These are phyloP conservation scores for Alternaria viburni DNA, from an alignment of 2,329 filamentous ascomycete genomes.

Conservation along the genomic window DNA sequence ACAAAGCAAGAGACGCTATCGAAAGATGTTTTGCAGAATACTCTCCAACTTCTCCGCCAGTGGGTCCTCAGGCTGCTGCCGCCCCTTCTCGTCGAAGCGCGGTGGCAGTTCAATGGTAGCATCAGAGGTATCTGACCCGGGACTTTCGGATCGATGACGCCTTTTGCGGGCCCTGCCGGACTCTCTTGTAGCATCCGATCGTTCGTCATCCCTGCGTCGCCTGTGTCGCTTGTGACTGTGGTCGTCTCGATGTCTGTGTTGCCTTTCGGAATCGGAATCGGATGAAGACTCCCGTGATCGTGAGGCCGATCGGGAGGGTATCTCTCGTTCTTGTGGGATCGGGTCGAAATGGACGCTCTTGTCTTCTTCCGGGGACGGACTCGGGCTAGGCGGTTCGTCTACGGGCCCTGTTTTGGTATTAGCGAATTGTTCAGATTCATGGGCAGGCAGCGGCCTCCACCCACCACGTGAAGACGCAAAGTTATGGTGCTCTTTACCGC, in stretches of 20 bases:
- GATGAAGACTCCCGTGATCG: conserved; percentile 18
- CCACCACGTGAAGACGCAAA: conserved; percentile 40
- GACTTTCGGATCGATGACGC: conserved; percentile 29
- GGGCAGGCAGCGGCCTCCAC: conserved; percentile 39
- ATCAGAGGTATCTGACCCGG: conserved; percentile 37
- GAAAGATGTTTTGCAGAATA: conserved; percentile 40
- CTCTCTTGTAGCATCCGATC: conserved; percentile 21
- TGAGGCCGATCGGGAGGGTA: conserved; percentile 23
- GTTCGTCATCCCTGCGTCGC: conserved; percentile 22
- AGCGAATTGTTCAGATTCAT: conserved; percentile 12
- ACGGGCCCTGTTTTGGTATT: conserved; percentile 31
- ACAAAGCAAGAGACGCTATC: conserved; percentile 17
- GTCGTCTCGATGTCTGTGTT: conserved; percentile 6
- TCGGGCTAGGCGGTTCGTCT: conserved; percentile 18
- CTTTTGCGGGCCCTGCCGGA: conserved; percentile 25
- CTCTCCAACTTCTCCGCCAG: conserved; percentile 44
- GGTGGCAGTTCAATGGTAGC: conserved; percentile 46
- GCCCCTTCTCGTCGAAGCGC: conserved; percentile 44
- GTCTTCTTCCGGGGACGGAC: conserved; percentile 25
- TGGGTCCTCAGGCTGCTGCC: conserved; percentile 39
- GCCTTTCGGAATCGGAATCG: conserved; percentile 4
- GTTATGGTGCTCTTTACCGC: conserved; percentile 35
- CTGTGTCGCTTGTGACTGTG: conserved; percentile 10
- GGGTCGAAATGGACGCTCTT: conserved; percentile 51
- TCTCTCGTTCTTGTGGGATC: conserved; percentile 39